Evolutionary conservation across 176 grass and related monocot species (phyloP), one percentile per base, ranked within the genome.

Genomic region (Luzula sylvatica): DNA sequence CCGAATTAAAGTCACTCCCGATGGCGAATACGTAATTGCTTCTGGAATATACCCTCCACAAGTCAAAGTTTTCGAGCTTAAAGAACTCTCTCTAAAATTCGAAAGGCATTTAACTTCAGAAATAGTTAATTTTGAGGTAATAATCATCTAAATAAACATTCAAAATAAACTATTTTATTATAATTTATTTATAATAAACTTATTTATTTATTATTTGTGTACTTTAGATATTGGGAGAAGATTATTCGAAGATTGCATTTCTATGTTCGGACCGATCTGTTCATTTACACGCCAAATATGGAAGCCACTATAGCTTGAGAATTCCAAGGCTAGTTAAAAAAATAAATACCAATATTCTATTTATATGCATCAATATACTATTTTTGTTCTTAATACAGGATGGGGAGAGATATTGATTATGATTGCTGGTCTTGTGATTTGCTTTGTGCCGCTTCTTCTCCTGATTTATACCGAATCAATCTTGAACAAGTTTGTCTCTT

Each of bases 371-470:
- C 35, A 52, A 19, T 44, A 19, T 20, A 14, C 3, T 44, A 24
- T 7, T 21, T 65, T 6, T 68, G 20, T 61, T 68, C 17, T 18
- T 45, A 65, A 59, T 79, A 58, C 66, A 95, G 90, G 66, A 88
- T 95, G 90, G 90, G 90, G 66, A 95, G 90, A 60, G 90, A 95
- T 64, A 79, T 95, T 58, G 66, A 72, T 24, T 95, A 95, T 32
- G 83, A 95, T 71, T 85, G 80, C 49, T 95, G 83, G 83, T 88
- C 90, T 51, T 95, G 90, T 32, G 80, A 95, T 66, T 79, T 95
- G 64, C 44, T 95, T 46, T 95, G 83, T 27, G 83, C 83, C 70
- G 83, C 90, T 79, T 88, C 90, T 41, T 95, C 90, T 20, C 73
- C 83, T 64, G 80, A 95, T 73, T 11, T 88, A 5, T 95, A 95